A percentile compares a stretch with the other conserved stretches of the same genome.
These are phyloP conservation scores for Malus sylvestris DNA, from an alignment of 306 rosid species.

Conservation along the genomic window DNA sequence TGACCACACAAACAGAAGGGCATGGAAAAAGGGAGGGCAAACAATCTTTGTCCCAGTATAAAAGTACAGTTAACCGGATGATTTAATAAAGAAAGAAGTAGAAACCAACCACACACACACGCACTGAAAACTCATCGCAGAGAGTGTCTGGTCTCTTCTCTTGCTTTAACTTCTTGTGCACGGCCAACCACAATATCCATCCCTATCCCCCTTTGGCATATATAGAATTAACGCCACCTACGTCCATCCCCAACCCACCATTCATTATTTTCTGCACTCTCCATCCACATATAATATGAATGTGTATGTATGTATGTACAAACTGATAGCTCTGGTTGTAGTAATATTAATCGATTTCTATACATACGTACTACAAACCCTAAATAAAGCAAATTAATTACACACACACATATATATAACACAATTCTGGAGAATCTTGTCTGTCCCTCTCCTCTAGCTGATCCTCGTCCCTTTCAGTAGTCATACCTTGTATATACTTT, in stretches of 20 bases:
- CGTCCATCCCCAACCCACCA: neutral
- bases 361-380: too few species aligned
- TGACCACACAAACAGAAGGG: too few species aligned
- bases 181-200: neutral
- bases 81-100: neutral
- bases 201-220: neutral
- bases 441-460: conserved; percentile 1
- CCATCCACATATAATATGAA: too few species aligned
- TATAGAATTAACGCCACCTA: neutral
- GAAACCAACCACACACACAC: neutral
- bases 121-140: neutral
- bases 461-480: conserved; percentile 3
- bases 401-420: neutral
- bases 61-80: too few species aligned
- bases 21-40: too few species aligned
- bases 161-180: conserved; percentile 27
- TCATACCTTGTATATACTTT: neutral
- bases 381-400: too few species aligned
- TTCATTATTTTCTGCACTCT: neutral
- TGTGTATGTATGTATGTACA: too few species aligned
- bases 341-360: neutral
- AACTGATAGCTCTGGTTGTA: too few species aligned
- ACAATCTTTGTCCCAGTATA: too few species aligned
- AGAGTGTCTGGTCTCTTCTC: neutral
- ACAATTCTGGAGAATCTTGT: neutral